These are phyloP conservation scores for Mycotypha africana DNA, from an alignment of 371 early-diverging fungal species.

Conservation along the genomic window DNA sequence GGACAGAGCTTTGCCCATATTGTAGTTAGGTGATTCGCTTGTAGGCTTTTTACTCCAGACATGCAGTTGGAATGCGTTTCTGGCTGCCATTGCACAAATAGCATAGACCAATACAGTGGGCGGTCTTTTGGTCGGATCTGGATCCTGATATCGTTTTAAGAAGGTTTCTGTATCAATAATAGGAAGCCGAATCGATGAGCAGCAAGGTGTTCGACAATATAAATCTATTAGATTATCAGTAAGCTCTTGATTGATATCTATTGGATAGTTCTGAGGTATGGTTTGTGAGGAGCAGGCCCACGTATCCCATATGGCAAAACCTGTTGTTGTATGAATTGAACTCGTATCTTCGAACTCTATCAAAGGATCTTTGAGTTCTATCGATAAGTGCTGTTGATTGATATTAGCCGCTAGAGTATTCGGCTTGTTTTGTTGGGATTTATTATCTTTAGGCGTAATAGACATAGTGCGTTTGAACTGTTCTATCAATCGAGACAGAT, in stretches of 20 bases:
- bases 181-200: constrained; percentile 29
- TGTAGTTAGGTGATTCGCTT: constrained; percentile 24
- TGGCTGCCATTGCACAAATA: constrained; percentile 41
- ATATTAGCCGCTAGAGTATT: not conserved
- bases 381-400: too few species aligned
- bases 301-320: constrained; percentile 29
- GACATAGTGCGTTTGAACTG: constrained; percentile 23
- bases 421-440: not conserved
- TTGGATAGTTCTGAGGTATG: constrained; percentile 32
- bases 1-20: constrained; percentile 43
- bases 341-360: constrained; percentile 7
- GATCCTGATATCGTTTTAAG: constrained; percentile 19
- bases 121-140: constrained; percentile 20
- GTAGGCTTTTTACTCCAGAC: constrained; percentile 34
- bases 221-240: constrained; percentile 35
- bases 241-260: constrained; percentile 32
- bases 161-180: constrained; percentile 29
- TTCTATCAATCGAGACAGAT: constrained; percentile 25
- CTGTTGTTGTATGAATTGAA: constrained; percentile 14
- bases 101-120: constrained; percentile 31
- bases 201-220: constrained; percentile 41
- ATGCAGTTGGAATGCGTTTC: constrained; percentile 45
- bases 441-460: not conserved
- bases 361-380: constrained; percentile 2
- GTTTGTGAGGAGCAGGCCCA: constrained; percentile 21